Evolutionary conservation across 306 rosid genomes (phyloP).

Genomic region (Inga leiocalycina): DNA sequence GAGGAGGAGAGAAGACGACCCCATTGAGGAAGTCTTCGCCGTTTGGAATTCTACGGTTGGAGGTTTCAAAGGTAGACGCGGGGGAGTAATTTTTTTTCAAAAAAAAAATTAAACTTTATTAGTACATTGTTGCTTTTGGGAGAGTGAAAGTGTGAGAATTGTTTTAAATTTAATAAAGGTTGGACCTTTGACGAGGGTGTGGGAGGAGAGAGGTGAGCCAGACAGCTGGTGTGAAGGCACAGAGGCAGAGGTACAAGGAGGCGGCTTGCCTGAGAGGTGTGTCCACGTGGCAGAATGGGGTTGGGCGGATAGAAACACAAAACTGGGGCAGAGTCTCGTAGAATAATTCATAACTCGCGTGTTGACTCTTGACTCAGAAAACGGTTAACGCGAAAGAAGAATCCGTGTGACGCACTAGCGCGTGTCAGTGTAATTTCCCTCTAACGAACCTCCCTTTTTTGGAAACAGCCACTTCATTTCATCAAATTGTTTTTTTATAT

Average conservation of each 20-base stretch:
- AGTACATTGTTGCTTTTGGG: neutral
- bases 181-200: conserved; percentile 24
- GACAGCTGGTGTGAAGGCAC: conserved; percentile 28
- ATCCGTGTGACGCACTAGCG: neutral
- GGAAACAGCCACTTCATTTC: neutral
- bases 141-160: neutral
- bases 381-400: neutral
- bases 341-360: neutral
- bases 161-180: conserved; percentile 11
- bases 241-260: conserved; percentile 19
- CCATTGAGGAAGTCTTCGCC: conserved; percentile 2
- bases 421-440: neutral
- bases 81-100: neutral
- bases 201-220: neutral
- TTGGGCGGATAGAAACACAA: neutral
- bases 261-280: neutral
- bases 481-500: neutral
- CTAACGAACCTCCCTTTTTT: neutral
- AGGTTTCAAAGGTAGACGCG: conserved; percentile 26
- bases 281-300: conserved; percentile 39
- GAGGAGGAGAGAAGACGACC: neutral
- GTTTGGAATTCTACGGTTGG: neutral
- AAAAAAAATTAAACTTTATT: neutral
- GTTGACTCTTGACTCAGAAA: neutral
- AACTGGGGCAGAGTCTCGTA: neutral